Evolutionary conservation across 2,329 filamentous ascomycete species (phyloP).

Genomic region (Lachnellula hyalina): DNA sequence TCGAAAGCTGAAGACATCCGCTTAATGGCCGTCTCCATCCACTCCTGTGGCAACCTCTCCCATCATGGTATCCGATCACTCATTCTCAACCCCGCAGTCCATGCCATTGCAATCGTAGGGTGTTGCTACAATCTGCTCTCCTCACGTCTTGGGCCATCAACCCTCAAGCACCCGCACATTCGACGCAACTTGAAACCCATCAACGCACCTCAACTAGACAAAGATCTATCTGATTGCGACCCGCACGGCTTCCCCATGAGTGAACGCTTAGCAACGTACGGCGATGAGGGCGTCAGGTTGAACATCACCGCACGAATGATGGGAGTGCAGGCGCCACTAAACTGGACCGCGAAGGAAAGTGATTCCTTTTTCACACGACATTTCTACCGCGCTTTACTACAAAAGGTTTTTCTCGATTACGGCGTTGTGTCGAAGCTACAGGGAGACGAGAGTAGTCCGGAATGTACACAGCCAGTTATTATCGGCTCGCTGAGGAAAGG

Average conservation of each 20-base stretch:
- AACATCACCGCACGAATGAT: conserved; percentile 98
- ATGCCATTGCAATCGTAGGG: conserved; percentile 90
- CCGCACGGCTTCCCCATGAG: conserved; percentile 95
- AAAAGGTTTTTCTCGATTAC: conserved; percentile 85
- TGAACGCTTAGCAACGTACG: conserved; percentile 55
- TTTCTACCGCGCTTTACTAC: conserved; percentile 85
- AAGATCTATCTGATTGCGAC: conserved; percentile 69
- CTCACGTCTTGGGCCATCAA: conserved; percentile 79
- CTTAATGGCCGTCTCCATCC: conserved; percentile 88
- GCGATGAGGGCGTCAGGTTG: conserved; percentile 62
- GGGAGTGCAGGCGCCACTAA: conserved; percentile 91
- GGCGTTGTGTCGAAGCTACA: conserved; percentile 61
- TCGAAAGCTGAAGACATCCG: conserved; percentile 37
- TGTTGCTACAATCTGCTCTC: conserved; percentile 98
- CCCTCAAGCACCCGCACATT: conserved; percentile 75
- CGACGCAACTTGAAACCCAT: conserved; percentile 63
- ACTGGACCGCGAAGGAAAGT: conserved; percentile 81
- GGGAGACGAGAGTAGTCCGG: conserved; percentile 16
- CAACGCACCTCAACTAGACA: conserved; percentile 60
- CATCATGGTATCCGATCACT: conserved; percentile 89
- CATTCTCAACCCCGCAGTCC: conserved; percentile 74
- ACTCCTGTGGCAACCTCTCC: conserved; percentile 96
- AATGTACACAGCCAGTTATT: conserved; percentile 72
- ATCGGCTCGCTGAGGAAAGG: conserved; percentile 79
- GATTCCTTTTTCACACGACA: conserved; percentile 87